Evolutionary conservation across 2,329 filamentous ascomycete species (phyloP).

Genomic region (Sclerotinia minor): DNA sequence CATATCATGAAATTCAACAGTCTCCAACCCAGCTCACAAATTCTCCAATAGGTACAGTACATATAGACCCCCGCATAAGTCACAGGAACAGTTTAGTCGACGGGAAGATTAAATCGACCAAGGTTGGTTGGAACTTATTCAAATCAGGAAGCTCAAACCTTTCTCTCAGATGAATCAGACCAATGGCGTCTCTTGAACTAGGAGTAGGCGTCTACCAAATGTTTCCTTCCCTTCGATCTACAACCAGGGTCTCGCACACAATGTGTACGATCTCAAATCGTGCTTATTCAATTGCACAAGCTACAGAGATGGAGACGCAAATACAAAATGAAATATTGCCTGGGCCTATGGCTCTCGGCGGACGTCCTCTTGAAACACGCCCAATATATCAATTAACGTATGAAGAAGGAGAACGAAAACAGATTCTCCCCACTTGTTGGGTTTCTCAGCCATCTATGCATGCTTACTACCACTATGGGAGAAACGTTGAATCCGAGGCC

Average conservation of each 20-base stretch:
- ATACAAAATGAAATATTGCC: constrained; percentile 20
- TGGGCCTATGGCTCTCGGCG: constrained; percentile 4
- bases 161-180: constrained; percentile 7
- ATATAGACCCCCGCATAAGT: constrained; percentile 16
- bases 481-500: constrained; percentile 18
- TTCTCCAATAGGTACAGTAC: constrained; percentile 13
- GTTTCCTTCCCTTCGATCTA: constrained; percentile 13
- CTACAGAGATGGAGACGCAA: constrained; percentile 4
- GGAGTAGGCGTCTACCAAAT: constrained; percentile 14
- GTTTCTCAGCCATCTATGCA: constrained; percentile 20
- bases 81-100: constrained; percentile 10
- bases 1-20: constrained; percentile 16
- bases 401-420: constrained; percentile 17
- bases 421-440: constrained; percentile 13
- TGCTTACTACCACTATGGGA: constrained; percentile 18
- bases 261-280: constrained; percentile 2
- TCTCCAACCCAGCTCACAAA: neutral
- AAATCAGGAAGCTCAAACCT: constrained; percentile 21
- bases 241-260: constrained; percentile 14
- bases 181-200: constrained; percentile 13
- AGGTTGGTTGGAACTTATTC: constrained; percentile 14
- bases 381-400: constrained; percentile 11
- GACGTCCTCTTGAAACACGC: constrained; percentile 22
- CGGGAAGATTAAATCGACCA: constrained; percentile 15
- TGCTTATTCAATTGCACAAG: constrained; percentile 4